A percentile compares a stretch with the other conserved stretches of the same genome.
Evolutionary conservation across 140 eudicot species (phyloP).

Genomic region (Stevia rebaudiana): DNA sequence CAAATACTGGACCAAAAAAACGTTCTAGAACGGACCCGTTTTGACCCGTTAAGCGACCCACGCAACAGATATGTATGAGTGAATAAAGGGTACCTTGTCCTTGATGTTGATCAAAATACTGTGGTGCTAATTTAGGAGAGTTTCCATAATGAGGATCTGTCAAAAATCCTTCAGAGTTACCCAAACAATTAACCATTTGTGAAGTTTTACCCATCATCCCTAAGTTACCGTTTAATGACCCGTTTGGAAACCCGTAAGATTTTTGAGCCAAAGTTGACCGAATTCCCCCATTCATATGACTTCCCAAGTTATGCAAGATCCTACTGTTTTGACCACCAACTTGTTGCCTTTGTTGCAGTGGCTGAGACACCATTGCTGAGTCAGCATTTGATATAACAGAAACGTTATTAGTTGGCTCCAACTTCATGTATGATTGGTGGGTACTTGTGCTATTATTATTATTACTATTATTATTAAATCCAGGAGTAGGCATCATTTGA

Average conservation of each 20-base stretch:
- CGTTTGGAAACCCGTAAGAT: conserved; percentile 48
- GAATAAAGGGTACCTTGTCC: conserved; percentile 45
- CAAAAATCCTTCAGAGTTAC: conserved; percentile 50
- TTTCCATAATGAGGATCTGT: conserved; percentile 46
- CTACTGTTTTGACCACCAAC: conserved; percentile 74
- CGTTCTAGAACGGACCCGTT: neutral
- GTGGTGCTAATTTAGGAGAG: conserved; percentile 46
- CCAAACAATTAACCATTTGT: conserved; percentile 54
- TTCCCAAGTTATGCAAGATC: conserved; percentile 72
- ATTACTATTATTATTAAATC: conserved; percentile 41
- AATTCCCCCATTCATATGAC: conserved; percentile 68
- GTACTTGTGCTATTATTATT: conserved; percentile 34
- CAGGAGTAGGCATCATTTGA: conserved; percentile 98
- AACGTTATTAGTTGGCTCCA: conserved; percentile 45
- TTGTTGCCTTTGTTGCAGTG: conserved; percentile 61
- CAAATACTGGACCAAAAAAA: neutral
- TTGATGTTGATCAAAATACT: conserved; percentile 63
- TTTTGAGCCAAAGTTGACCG: conserved; percentile 71
- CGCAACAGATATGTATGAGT: conserved; percentile 1
- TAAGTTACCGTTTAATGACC: conserved; percentile 50
- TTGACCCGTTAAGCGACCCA: neutral
- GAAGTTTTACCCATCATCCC: conserved; percentile 52
- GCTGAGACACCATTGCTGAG: conserved; percentile 53
- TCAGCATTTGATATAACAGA: conserved; percentile 48
- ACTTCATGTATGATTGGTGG: conserved; percentile 43